These are phyloP conservation scores for Phytopythium boreale DNA, from an alignment of 352 stramenopile genomes.

Conservation along the genomic window DNA sequence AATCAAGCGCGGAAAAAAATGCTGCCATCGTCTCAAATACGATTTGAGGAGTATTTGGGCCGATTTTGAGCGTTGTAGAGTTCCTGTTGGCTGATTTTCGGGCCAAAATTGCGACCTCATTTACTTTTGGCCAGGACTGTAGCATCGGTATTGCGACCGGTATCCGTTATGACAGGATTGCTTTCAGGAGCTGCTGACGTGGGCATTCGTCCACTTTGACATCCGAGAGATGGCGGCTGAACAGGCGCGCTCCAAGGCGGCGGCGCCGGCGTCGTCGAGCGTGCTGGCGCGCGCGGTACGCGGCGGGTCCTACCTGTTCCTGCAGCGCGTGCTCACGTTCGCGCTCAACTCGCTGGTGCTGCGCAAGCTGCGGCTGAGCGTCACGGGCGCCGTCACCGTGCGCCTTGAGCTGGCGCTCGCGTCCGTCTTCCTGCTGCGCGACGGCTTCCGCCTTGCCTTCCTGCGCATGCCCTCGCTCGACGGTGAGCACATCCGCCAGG, in stretches of 20 bases:
- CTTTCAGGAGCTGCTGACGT: not conserved
- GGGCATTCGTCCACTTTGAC: not conserved
- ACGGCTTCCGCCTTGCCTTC: slow-evolving; percentile 86
- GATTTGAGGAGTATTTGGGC: too few species aligned
- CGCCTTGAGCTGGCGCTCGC: slow-evolving; percentile 87
- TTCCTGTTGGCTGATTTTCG: too few species aligned
- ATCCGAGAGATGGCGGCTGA: not conserved
- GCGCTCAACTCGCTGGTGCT: slow-evolving; percentile 81
- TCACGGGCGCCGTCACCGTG: slow-evolving; percentile 80
- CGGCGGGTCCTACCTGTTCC: slow-evolving; percentile 71
- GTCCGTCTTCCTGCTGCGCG: slow-evolving; percentile 88
- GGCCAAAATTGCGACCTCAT: too few species aligned
- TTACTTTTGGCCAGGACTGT: too few species aligned
- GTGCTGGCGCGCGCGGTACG: slow-evolving; percentile 53
- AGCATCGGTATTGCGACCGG: too few species aligned
- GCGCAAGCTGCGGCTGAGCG: slow-evolving; percentile 61
- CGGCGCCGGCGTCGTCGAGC: not conserved
- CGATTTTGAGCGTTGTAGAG: too few species aligned
- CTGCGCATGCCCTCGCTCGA: slow-evolving; percentile 77
- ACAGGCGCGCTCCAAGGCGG: not conserved
- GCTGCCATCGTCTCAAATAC: too few species aligned
- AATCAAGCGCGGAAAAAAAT: too few species aligned
- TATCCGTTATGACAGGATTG: too few species aligned
- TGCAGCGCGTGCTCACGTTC: slow-evolving; percentile 87
- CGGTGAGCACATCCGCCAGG: slow-evolving; percentile 5